These are phyloP conservation scores for Nicotiana paniculata DNA, from an alignment of 257 asterid genomes.

Conservation along the genomic window DNA sequence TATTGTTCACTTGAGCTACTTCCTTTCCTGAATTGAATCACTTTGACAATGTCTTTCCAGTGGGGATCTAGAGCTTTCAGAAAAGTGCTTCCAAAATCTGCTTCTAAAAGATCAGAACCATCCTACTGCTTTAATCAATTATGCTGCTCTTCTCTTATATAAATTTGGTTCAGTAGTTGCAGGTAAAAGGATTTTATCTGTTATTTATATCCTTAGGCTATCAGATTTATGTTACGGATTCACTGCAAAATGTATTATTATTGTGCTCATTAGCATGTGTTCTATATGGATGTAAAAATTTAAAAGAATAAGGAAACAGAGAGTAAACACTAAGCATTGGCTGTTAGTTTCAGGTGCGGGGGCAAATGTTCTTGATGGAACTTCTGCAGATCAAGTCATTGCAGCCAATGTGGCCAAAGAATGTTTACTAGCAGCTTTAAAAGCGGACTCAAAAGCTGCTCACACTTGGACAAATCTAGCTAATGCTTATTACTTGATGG, in stretches of 20 bases:
- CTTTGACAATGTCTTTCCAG: constrained; percentile 35
- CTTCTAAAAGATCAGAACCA: constrained; percentile 88
- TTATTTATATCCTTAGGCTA: neutral
- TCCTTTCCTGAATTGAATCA: constrained; percentile 13
- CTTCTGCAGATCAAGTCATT: constrained; percentile 39
- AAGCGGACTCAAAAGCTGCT: constrained; percentile 77
- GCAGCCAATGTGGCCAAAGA: constrained; percentile 81
- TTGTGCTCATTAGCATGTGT: neutral
- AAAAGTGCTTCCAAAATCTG: constrained; percentile 72
- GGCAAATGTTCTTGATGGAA: constrained; percentile 52
- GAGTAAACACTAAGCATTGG: neutral
- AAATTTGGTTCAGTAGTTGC: constrained; percentile 71
- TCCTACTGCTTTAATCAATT: constrained; percentile 85
- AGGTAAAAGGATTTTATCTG: constrained; percentile 35
- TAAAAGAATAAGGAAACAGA: neutral
- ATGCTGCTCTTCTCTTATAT: constrained; percentile 75
- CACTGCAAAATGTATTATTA: neutral
- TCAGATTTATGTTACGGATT: neutral
- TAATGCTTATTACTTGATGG: constrained; percentile 75
- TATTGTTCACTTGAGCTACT: neutral
- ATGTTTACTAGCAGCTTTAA: constrained; percentile 82
- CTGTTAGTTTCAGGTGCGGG: constrained; percentile 59
- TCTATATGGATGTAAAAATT: neutral
- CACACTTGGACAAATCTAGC: constrained; percentile 94
- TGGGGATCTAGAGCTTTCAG: constrained; percentile 78